Conservation (phyloP, 306 rosid genomes). For the Sicyos edulis region DNA sequence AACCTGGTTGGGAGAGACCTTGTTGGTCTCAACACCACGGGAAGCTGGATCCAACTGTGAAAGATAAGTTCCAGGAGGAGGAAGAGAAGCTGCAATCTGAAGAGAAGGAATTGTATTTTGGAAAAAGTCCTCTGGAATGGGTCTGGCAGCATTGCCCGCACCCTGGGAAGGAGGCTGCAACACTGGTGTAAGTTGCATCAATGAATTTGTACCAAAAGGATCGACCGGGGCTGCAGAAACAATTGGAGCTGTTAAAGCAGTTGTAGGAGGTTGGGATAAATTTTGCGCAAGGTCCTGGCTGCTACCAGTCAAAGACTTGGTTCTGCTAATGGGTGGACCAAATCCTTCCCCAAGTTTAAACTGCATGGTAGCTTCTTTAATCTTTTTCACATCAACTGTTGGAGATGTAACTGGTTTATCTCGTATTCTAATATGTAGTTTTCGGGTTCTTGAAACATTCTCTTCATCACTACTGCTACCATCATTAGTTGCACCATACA, state of each 20-base stretch:
- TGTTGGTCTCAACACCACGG: conserved; percentile 43
- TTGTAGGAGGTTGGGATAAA: conserved; percentile 41
- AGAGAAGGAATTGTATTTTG: conserved; percentile 84
- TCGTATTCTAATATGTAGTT: conserved; percentile 73
- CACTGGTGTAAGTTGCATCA: conserved; percentile 40
- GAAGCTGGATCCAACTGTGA: conserved; percentile 54
- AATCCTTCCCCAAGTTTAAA: conserved; percentile 71
- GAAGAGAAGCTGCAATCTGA: conserved; percentile 77
- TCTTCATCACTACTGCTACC: conserved; percentile 99
- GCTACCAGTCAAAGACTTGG: conserved; percentile 57
- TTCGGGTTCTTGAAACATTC: conserved; percentile 68
- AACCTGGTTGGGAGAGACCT: conserved; percentile 37
- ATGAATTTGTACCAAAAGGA: conserved; percentile 55
- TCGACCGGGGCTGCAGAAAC: conserved; percentile 61
- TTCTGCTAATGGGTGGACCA: conserved; percentile 57
- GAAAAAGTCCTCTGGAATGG: conserved; percentile 98
- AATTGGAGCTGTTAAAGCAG: conserved; percentile 32
- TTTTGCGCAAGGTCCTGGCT: conserved; percentile 69
- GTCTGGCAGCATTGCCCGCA: conserved; percentile 44
- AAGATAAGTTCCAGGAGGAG: conserved; percentile 84
- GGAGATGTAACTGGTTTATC: conserved; percentile 70
- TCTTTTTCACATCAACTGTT: conserved; percentile 79
- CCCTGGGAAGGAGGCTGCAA: conserved; percentile 43
- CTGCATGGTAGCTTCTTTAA: conserved; percentile 91
- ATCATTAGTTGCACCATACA: conserved; percentile 72